Percentiles rank a stretch among this genome's conserved stretches.
Evolutionary conservation across 2,329 filamentous ascomycete species (phyloP).

Genomic region (Diaporthe nobilis): DNA sequence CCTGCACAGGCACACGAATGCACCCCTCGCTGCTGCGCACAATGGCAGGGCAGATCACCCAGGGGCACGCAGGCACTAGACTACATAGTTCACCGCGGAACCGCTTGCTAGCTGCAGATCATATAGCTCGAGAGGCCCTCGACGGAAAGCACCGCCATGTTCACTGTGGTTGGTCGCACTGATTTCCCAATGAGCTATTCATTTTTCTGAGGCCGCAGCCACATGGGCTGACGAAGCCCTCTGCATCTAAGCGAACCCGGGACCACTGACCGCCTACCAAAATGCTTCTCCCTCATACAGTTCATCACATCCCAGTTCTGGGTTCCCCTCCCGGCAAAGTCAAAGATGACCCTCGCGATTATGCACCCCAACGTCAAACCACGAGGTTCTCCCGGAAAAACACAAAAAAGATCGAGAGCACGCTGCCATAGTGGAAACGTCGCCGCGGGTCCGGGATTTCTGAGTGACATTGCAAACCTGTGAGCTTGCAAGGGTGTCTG

Average conservation of each 20-base stretch:
- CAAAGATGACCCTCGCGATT: not conserved
- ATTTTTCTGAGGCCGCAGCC: not conserved
- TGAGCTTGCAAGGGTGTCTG: not conserved
- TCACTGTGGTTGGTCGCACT: not conserved
- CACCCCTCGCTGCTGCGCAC: not conserved
- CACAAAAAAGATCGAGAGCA: not conserved
- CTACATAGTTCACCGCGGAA: conserved; percentile 1
- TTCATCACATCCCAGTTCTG: not conserved
- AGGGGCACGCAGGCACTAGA: not conserved
- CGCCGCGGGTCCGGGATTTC: not conserved
- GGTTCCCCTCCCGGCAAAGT: too few species aligned
- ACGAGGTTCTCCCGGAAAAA: not conserved
- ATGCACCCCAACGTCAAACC: not conserved
- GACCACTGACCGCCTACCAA: not conserved
- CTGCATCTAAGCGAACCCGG: not conserved
- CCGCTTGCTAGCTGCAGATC: not conserved
- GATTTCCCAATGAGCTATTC: not conserved
- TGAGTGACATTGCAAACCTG: not conserved
- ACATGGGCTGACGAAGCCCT: not conserved
- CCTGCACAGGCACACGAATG: not conserved
- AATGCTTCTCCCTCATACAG: not conserved
- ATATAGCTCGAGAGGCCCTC: not conserved
- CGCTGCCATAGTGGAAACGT: not conserved
- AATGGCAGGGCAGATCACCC: conserved; percentile 6
- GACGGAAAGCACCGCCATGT: not conserved